Conservation (phyloP, 768 basidiomycete species). For the Psilocybe subaeruginosa region DNA sequence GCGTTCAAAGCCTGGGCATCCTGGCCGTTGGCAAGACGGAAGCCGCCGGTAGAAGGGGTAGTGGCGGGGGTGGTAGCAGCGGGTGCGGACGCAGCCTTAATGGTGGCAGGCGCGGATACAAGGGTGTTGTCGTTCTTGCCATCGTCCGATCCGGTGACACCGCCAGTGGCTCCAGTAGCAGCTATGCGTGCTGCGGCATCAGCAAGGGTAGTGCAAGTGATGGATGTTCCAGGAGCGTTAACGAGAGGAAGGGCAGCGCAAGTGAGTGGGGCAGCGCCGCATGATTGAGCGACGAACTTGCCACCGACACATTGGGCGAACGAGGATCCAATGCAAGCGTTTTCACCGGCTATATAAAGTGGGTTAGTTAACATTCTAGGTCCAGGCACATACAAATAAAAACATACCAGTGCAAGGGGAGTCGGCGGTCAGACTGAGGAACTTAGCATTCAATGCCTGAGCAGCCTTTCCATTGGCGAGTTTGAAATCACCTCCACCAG, state of each 20-base stretch:
- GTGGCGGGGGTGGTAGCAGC: constrained; percentile 18
- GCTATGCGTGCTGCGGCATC: constrained; percentile 46
- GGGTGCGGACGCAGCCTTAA: constrained; percentile 13
- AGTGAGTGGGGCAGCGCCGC: constrained; percentile 25
- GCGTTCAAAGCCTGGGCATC: constrained; percentile 54
- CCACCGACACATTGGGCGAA: constrained; percentile 56
- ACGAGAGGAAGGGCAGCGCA: constrained; percentile 58
- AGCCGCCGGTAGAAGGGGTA: constrained; percentile 22
- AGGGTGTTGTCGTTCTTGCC: background rate
- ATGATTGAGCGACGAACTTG: constrained; percentile 43
- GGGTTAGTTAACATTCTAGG: background rate
- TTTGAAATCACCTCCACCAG: constrained; percentile 30
- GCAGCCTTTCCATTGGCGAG: constrained; percentile 52
- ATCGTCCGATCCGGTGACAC: constrained; percentile 35
- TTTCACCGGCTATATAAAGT: constrained; percentile 21
- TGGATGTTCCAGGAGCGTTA: constrained; percentile 50
- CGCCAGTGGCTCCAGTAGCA: constrained; percentile 42
- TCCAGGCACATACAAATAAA: background rate
- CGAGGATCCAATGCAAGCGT: constrained; percentile 43
- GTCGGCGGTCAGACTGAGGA: constrained; percentile 44
- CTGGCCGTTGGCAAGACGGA: constrained; percentile 41
- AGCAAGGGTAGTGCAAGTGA: constrained; percentile 48
- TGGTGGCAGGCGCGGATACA: constrained; percentile 19
- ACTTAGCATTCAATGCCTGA: constrained; percentile 53
- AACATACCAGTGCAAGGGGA: constrained; percentile 46